Evolutionary conservation across 257 asterid species (phyloP), one percentile per base, ranked within the genome.

Genomic region (Haberlea rhodopensis): DNA sequence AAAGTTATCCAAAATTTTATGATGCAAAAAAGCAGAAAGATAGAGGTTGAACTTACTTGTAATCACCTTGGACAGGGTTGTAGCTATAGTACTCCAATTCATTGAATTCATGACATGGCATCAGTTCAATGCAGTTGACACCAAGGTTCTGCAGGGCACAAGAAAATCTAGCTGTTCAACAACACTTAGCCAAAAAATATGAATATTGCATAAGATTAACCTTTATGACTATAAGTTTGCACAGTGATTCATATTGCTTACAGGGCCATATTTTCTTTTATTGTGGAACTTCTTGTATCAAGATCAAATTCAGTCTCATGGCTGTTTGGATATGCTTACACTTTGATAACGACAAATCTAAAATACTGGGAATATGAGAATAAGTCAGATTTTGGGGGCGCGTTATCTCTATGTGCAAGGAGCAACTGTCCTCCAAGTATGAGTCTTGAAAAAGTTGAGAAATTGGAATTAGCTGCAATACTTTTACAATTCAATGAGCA

Each of bases 21-120:
- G 58, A 57, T 11, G 68, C 53, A 62, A 23, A 37, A 72, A 63
- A 66, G 27, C 19, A 72, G 61, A 68, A 51, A 73, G 62, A 62
- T 58, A 69, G 69, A 65, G 63, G 67, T 43, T 2, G 72, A 64
- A 74, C 37, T 81, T 89, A 92, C 99, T 87, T 92, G 82, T 85
- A 80, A 76, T 89, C 96, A 29, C 96, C 99, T 90, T 84, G 73
- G 81, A 82, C 80, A 67, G 94, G 57, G 84, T 92, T 92, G 78
- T 89, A 87, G 87, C 95, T 85, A 71, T 87, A 90, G 73, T 89
- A 82, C 87, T 92, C 99, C 83, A 90, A 71, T 71, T 88, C 99
- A 73, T 92, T 92, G 87, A 92, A 92, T 75, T 92, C 99, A 56
- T 92, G 97, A 73, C 99, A 92, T 63, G 99, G 99, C 99, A 92